Base-by-base conservation (phyloP, 768 basidiomycete species). In the Suillus subaureus region DNA sequence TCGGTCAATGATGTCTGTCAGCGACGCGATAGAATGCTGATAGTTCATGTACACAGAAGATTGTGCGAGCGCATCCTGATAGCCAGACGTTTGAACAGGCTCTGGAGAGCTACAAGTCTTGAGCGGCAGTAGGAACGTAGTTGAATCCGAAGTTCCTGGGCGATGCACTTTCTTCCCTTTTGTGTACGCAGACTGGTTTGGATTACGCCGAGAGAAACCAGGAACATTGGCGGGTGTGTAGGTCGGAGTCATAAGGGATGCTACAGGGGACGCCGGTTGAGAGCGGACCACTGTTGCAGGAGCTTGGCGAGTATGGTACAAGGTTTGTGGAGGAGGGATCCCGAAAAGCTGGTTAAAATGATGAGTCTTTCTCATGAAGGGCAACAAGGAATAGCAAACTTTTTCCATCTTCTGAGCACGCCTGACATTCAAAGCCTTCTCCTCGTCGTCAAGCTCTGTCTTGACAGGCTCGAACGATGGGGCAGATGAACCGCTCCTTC, bases 351-450 rank as follows among this genome's bases (percentile, higher is more conserved):
- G 72, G 9, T 15, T 16, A 58, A 52, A 62, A 47, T 49, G 28
- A 63, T 55, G 68, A 68, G 54, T 28, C 28, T 39, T 35, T 55
- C 35, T 26, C 35, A 61, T 6, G 11, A 31, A 31, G 33, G 15
- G 42, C 42, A 47, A 35, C 54, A 39, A 18, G 6, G 3, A 56
- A 26, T 21, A 12, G 47, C 73, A 82, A 37, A 91, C 93, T 87
- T 91, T 90, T 77, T 94, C 92, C 92, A 95, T 94, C 78, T 94
- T 95, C 72, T 89, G 83, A 45, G 92, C 92, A 61, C 93, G 79
- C 58, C 88, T 83, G 55, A 95, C 92, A 71, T 91, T 91, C 72
- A 90, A 84, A 16, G 90, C 89, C 79, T 92, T 93, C 73, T 94
- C 92, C 68, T 79, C 82, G 35, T 86, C 87, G 70, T 87, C 83